Evolutionary conservation across 768 basidiomycete genomes (phyloP), one percentile per base, ranked within the genome.

Genomic region (Tulasnella sp.): DNA sequence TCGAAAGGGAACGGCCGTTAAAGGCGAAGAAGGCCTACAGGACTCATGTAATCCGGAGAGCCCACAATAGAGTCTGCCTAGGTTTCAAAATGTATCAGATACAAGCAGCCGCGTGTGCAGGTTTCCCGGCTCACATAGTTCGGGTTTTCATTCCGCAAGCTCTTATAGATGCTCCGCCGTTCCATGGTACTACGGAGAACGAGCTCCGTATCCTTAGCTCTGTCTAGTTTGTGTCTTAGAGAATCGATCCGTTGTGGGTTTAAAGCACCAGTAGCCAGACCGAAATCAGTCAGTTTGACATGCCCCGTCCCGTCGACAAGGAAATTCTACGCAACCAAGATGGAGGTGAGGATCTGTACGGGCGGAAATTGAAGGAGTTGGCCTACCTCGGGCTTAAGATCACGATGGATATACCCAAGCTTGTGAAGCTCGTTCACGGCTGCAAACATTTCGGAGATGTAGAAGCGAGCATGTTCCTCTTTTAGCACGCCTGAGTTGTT

Each of bases 401-500:
- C 95, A 60, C 95, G 89, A 74, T 98, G 96, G 60, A 99, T 93
- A 69, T 99, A 99, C 0, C 96, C 96, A 3, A 99, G 81, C 70
- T 93, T 94, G 73, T 99, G 96, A 32, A 98, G 75, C 70, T 98
- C 95, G 60, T 82, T 87, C 45, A 98, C 93, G 3, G 83, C 85
- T 21, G 84, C 85, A 68, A 98, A 97, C 96, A 99, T 99, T 73
- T 99, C 95, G 62, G 86, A 83, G 67, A 97, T 95, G 72, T 99
- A 99, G 70, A 94, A 98, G 58, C 86, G 78, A 1, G 96, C 95
- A 67, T 97, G 91, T 67, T 97, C 92, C 69, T 98, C 94, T 70
- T 97, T 95, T 61, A 99, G 78, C 1, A 98, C 92, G 29, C 96
- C 96, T 0, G 94, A 93, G 70, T 97, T 99, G 73, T 97, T 99